Percentiles rank a stretch among this genome's conserved stretches.
These are phyloP conservation scores for Liriodendron chinense DNA, from an alignment of 164 flowering plant species.

Conservation along the genomic window DNA sequence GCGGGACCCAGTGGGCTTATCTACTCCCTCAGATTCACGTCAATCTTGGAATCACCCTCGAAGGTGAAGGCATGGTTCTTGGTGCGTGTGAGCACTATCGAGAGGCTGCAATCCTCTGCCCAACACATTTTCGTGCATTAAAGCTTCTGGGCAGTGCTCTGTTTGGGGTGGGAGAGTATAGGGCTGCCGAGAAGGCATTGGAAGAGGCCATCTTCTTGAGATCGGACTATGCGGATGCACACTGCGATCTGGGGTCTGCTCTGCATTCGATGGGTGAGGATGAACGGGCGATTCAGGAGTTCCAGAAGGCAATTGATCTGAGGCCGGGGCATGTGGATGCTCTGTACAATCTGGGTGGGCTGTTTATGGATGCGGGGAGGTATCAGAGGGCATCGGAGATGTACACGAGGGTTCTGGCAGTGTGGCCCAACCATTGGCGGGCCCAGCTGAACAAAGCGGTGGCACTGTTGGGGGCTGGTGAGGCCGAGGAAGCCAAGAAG, in stretches of 20 bases:
- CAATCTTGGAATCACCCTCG: constrained; percentile 88
- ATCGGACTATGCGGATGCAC: constrained; percentile 94
- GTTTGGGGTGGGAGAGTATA: constrained; percentile 96
- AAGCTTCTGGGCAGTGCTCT: constrained; percentile 98
- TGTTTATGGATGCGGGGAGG: constrained; percentile 92
- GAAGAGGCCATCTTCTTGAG: constrained; percentile 93
- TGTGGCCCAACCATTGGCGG: constrained; percentile 94
- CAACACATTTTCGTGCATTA: constrained; percentile 91
- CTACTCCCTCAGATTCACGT: constrained; percentile 97
- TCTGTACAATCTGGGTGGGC: constrained; percentile 86
- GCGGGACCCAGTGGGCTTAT: constrained; percentile 86
- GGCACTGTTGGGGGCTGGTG: constrained; percentile 91
- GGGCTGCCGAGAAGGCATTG: constrained; percentile 96
- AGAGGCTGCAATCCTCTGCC: constrained; percentile 95
- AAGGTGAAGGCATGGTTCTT: constrained; percentile 94
- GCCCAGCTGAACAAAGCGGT: constrained; percentile 97
- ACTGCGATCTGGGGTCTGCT: constrained; percentile 98
- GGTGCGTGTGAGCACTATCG: constrained; percentile 97
- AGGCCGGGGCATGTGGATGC: constrained; percentile 98
- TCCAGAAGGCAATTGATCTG: constrained; percentile 95
- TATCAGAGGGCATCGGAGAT: constrained; percentile 97
- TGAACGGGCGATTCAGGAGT: constrained; percentile 92
- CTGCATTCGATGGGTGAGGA: constrained; percentile 89
- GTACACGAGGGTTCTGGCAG: constrained; percentile 90
- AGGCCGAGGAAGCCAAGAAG: constrained; percentile 83